Evolutionary conservation across 345 rosid genomes (phyloP).

Genomic region (Clarkia xantiana): DNA sequence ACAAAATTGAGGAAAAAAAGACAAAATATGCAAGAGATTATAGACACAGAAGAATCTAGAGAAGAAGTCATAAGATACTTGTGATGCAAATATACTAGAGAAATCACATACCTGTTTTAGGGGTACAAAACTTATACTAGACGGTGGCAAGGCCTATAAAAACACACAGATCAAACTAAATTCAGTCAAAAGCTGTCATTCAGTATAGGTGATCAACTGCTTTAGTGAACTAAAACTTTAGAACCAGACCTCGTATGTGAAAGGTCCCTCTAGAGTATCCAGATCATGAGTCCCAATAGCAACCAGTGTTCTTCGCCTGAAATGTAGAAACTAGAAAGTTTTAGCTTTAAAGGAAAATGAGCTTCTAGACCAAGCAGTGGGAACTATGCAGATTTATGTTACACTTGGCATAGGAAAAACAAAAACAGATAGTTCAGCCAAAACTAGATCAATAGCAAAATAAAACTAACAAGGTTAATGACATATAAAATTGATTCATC

Average conservation of each 20-base stretch:
- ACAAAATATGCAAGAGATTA: neutral
- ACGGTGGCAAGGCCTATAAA: constrained; percentile 60
- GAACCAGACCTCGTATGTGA: constrained; percentile 73
- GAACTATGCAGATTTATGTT: no score
- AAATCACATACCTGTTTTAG: constrained; percentile 50
- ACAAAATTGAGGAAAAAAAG: neutral
- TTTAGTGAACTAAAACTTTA: neutral
- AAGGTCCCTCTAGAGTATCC: constrained; percentile 77
- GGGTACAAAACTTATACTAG: constrained; percentile 58
- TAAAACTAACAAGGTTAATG: neutral
- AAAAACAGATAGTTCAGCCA: neutral
- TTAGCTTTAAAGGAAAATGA: neutral
- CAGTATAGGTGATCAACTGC: neutral
- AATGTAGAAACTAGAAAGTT: neutral
- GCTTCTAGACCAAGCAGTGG: no score
- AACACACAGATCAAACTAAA: neutral
- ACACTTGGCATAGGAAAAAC: neutral
- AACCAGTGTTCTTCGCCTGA: constrained; percentile 72
- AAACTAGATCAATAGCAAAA: neutral
- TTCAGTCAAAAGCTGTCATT: neutral
- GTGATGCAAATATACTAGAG: neutral
- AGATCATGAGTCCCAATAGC: constrained; percentile 98
- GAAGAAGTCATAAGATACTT: neutral
- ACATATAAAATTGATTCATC: no score
- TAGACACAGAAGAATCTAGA: neutral